Evolutionary conservation across 257 asterid species (phyloP), one percentile per base, ranked within the genome.

Genomic region (Plantago major): DNA sequence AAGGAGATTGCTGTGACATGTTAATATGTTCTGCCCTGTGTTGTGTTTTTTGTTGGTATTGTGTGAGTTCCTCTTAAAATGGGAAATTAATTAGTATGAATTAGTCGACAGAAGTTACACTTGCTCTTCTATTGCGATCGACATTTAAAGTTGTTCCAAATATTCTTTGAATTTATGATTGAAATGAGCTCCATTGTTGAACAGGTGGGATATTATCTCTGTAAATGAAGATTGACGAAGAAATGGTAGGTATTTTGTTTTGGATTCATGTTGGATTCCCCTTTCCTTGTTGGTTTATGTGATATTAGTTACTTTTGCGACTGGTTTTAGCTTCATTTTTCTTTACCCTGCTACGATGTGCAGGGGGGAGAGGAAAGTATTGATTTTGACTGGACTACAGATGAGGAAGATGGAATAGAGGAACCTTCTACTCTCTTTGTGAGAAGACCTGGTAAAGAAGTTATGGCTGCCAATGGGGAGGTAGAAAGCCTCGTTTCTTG

Each of bases 301-400:
- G 30, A 53, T 0, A 19, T 10, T 19, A 22, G 38, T 53, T 42
- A 11, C 58, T 53, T 22, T 22, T 50, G 28, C 10, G 9, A 52
- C 16, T 14, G 14, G 28, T 11, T 53, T 53, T 14, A 18, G 17
- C 38, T 52, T 52, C 56, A 51, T 51, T 11, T 3, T 48, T 38
- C 8, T 22, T 53, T 9, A 10, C 40, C 10, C 42, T 11, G 42
- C 14, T 53, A 26, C 40, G 11, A 16, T 22, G 12, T 12, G 43
- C 43, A 55, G 58, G 45, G 49, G 17, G 37, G 37, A 42, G 58
- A 53, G 58, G 58, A 16, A 53, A 53, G 38, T 13, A 44, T 14
- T 7, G 68, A 68, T 26, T 6, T 79, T 37, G 84, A 82, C 66
- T 82, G 89, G 89, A 79, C 64, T 14, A 67, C 89, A 0, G 89